Percentiles rank a stretch among this genome's conserved stretches.
These are phyloP conservation scores for Xylariaceae sp. DNA, from an alignment of 2,329 filamentous ascomycete species.

Conservation along the genomic window DNA sequence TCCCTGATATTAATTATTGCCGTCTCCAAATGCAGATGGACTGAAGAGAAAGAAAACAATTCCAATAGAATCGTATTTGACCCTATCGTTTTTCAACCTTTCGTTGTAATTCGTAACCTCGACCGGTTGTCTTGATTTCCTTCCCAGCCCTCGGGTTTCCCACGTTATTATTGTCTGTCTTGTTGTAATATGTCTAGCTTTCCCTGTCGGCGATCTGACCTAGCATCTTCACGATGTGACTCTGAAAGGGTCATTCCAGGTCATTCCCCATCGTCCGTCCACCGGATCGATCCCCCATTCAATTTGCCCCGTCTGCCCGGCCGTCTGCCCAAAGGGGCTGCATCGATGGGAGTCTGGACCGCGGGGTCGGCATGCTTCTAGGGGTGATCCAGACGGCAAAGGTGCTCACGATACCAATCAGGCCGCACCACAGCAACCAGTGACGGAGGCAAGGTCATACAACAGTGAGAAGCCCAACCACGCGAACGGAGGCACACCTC, in stretches of 20 bases:
- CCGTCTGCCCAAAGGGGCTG: slow-evolving; percentile 15
- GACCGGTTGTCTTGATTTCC: background rate
- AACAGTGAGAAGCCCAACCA: slow-evolving; percentile 8
- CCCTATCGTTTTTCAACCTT: no score
- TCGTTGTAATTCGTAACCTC: no score
- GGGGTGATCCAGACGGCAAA: slow-evolving; percentile 17
- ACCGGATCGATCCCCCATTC: slow-evolving; percentile 2
- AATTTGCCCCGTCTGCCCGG: slow-evolving; percentile 12
- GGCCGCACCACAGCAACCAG: slow-evolving; percentile 15
- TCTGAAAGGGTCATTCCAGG: background rate
- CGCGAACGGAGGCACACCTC: slow-evolving; percentile 8
- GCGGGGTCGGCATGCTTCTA: slow-evolving; percentile 16
- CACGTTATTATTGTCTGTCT: background rate
- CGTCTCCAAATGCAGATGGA: no score
- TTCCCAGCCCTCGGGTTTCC: background rate
- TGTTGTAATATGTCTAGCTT: background rate
- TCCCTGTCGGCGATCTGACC: background rate
- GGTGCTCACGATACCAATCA: slow-evolving; percentile 23
- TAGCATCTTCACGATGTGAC: background rate
- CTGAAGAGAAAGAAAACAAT: no score
- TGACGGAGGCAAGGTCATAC: slow-evolving; percentile 14
- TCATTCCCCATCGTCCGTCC: background rate
- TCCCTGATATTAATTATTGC: no score
- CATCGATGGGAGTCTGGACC: slow-evolving; percentile 20
- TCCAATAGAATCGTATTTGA: no score